Evolutionary conservation across 1,284 basidiomycete genomes (phyloP), one percentile per base, ranked within the genome.

Genomic region (Ustilago shanxiensis): DNA sequence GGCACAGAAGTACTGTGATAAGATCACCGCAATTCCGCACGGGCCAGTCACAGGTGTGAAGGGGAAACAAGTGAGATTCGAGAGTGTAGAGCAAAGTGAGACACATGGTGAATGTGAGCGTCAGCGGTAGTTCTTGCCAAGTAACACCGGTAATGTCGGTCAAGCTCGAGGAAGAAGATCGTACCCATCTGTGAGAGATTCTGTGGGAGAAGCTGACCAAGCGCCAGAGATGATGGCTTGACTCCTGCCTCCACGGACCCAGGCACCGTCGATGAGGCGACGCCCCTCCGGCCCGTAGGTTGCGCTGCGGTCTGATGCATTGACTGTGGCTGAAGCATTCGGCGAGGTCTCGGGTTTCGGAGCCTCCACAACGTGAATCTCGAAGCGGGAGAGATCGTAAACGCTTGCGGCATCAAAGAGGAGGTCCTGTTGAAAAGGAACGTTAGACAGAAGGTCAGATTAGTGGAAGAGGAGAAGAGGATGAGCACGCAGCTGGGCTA

Each of bases 351-450:
- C 39, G 3, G 70, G 49, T 7, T 22, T 26, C 1, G 66, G 44
- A 3, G 81, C 74, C 41, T 82, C 75, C 45, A 80, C 60, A 29
- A 84, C 60, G 39, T 82, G 78, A 10, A 84, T 69, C 44, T 80
- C 72, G 28, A 83, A 71, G 3, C 75, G 50, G 3, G 70, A 64
- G n/a, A 85, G 68, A 55, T 85, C 81, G 60, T 75, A 83, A 1
- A 77, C 68, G 54, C 77, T 76, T 18, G 81, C 83, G 1, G 70
- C 67, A 41, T 83, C 82, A 44, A 81, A 85, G 28, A 83, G 72
- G n/a, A 85, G 70, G 55, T 85, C 79, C 80, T 80, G 73, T 14
- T 18, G 11, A 9, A 6, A 39, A 3, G 33, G 14, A 7, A 24
- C 14, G 13, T 8, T 37, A 3, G 14, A 11, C 35, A 37, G 6